These are phyloP conservation scores for Sphagnum fallax DNA, from an alignment of 228 moss, liverwort and hornwort species.

Conservation along the genomic window DNA sequence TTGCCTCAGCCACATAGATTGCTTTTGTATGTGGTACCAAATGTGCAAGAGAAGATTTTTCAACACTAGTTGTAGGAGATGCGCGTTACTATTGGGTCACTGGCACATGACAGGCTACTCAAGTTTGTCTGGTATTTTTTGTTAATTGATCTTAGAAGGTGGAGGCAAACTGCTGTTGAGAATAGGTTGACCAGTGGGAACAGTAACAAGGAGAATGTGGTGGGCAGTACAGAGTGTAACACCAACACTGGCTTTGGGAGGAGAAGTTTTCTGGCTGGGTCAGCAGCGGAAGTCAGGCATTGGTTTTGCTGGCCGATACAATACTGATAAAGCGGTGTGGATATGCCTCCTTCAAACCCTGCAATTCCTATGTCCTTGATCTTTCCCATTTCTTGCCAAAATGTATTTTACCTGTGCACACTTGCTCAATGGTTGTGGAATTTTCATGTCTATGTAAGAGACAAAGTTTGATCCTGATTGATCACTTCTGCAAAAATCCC, in stretches of 20 bases:
- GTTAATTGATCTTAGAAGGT: too few species aligned
- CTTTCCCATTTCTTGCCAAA: too few species aligned
- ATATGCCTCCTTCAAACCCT: not conserved
- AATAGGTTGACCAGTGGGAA: too few species aligned
- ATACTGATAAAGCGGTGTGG: slow-evolving; percentile 95
- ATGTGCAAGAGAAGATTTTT: not conserved
- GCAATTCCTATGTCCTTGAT: not conserved
- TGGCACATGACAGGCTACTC: too few species aligned
- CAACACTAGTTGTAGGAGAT: not conserved
- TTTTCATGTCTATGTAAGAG: not conserved
- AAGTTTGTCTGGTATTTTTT: too few species aligned
- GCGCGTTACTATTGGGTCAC: too few species aligned
- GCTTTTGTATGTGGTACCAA: not conserved
- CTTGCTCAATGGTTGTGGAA: not conserved
- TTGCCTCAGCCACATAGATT: too few species aligned
- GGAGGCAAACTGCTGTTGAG: too few species aligned
- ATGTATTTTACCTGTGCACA: too few species aligned
- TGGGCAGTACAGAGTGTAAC: slow-evolving; percentile 72
- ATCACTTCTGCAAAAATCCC: not conserved
- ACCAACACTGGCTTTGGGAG: slow-evolving; percentile 88
- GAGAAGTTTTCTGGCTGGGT: slow-evolving; percentile 98
- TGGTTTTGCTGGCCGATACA: slow-evolving; percentile 98
- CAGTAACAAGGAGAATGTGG: slow-evolving; percentile 1
- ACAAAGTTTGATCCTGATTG: not conserved
- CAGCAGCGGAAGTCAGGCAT: slow-evolving; percentile 99